Percentiles rank a stretch among this genome's conserved stretches.
phyloP scores from a whole-genome alignment of 2,329 filamentous ascomycete species.

The Fusarium sp. region DNA sequence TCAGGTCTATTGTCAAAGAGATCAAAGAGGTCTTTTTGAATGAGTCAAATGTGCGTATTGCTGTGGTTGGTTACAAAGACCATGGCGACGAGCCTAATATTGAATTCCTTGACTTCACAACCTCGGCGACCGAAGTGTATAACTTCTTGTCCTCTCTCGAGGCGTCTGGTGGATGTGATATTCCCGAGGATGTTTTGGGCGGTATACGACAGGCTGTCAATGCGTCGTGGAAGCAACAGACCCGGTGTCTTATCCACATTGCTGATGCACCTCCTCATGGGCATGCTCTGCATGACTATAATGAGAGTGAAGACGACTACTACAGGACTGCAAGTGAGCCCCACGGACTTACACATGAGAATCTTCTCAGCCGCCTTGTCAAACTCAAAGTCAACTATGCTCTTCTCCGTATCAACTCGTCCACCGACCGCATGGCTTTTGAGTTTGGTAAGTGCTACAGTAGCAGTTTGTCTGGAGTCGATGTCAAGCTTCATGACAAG shows the following conservation, averaged over 20 bases:
- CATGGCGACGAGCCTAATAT: conserved; percentile 41
- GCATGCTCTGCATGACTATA: conserved; percentile 1
- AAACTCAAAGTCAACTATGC: conserved; percentile 24
- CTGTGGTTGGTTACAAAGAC: conserved; percentile 55
- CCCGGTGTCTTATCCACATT: conserved; percentile 43
- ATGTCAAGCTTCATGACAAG: neutral
- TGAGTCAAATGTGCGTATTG: conserved; percentile 52
- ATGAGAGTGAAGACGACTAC: conserved; percentile 8
- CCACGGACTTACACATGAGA: neutral
- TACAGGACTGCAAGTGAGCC: neutral
- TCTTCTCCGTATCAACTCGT: conserved; percentile 12
- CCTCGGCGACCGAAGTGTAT: neutral
- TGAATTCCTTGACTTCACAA: conserved; percentile 25
- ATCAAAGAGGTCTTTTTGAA: conserved; percentile 53
- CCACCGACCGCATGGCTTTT: neutral
- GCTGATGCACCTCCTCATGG: conserved; percentile 33
- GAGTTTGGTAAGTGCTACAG: neutral
- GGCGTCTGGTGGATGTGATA: conserved; percentile 48
- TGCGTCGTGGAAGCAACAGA: conserved; percentile 51
- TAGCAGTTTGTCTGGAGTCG: neutral
- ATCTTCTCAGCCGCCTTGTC: neutral
- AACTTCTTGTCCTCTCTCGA: conserved; percentile 8
- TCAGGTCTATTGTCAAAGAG: conserved; percentile 38
- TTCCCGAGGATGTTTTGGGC: conserved; percentile 54
- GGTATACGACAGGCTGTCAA: conserved; percentile 50